Evolutionary conservation across 2,329 filamentous ascomycete species (phyloP), one percentile per base, ranked within the genome.

Genomic region (Aspergillus transmontanensis): DNA sequence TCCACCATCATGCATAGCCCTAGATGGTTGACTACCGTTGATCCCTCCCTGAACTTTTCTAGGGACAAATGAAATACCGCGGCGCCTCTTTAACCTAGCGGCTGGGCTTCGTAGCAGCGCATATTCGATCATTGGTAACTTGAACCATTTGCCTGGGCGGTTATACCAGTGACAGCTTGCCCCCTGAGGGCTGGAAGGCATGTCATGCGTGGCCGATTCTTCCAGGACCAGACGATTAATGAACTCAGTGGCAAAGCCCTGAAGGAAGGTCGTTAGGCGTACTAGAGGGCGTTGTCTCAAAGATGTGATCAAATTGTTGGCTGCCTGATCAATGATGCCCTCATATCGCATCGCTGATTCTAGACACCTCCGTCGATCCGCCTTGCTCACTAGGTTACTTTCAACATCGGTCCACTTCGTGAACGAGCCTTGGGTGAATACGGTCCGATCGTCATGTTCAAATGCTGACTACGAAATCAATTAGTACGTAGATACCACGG

Each of bases 181-280:
- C 3, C 6, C 16, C 26, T 46, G 34, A 19, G 30, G 14, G 16
- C 16, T 28, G 11, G 28, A 51, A 28, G 12, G 34, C 9, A 46
- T 16, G 10, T 14, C 6, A 16, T 43, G 28, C 7, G 56, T 16
- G 19, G 14, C 11, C 28, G 9, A 34, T 9, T 59, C 50, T 12
- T 48, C 56, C 19, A 50, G 6, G 1, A 51, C 26, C 34, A 64
- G 34, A 21, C 28, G 12, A 4, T 39, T 14, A 26, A 63, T n/a
- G 6, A 69, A 62, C 4, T 63, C 58, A 21, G 57, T 36, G 2
- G 59, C 60, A 21, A 68, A 66, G 6, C 58, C 62, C 0, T 56
- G 43, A 6, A 69, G 26, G 0, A 57, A 60, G 3, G 32, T 30
- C 12, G 58, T 57, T 12, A 69, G 19, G 36, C 66, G 61, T 1